Percentiles rank a stretch among this genome's conserved stretches.
Conservation (phyloP, 768 basidiomycete species). For the Lepiota brunneoincarnata region DNA sequence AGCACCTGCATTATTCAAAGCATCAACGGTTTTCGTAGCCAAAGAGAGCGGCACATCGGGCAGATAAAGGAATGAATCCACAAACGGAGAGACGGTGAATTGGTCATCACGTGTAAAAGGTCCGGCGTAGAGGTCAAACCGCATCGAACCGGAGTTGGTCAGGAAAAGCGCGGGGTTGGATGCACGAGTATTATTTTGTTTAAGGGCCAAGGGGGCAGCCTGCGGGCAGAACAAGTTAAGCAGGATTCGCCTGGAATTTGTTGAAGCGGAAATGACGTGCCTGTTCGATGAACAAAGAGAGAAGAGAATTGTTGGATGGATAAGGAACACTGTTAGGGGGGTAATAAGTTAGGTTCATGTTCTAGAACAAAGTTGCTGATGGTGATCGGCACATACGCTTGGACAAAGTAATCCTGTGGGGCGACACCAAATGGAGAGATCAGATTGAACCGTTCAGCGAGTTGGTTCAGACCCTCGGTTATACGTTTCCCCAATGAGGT, state of each 20-base stretch:
- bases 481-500: conserved; percentile 52
- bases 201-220: conserved; percentile 54
- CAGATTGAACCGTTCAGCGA: conserved; percentile 62
- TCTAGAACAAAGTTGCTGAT: not conserved
- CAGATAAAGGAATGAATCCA: conserved; percentile 62
- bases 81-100: conserved; percentile 70
- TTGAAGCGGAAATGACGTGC: conserved; percentile 25
- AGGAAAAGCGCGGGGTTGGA: conserved; percentile 62
- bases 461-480: conserved; percentile 48
- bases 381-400: conserved; percentile 37
- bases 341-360: conserved; percentile 7
- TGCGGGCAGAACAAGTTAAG: conserved; percentile 16
- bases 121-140: conserved; percentile 67
- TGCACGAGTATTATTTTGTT: conserved; percentile 62
- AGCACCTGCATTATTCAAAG: conserved; percentile 47
- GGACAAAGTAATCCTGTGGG: conserved; percentile 72
- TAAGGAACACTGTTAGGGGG: conserved; percentile 47
- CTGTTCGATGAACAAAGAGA: conserved; percentile 55
- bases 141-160: conserved; percentile 58
- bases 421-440: conserved; percentile 63
- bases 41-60: conserved; percentile 46
- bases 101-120: conserved; percentile 81
- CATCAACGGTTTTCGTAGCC: conserved; percentile 51
- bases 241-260: conserved; percentile 5
- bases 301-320: conserved; percentile 56